Conservation (phyloP, 495 filamentous ascomycete genomes). For the Neurospora pannonica region DNA sequence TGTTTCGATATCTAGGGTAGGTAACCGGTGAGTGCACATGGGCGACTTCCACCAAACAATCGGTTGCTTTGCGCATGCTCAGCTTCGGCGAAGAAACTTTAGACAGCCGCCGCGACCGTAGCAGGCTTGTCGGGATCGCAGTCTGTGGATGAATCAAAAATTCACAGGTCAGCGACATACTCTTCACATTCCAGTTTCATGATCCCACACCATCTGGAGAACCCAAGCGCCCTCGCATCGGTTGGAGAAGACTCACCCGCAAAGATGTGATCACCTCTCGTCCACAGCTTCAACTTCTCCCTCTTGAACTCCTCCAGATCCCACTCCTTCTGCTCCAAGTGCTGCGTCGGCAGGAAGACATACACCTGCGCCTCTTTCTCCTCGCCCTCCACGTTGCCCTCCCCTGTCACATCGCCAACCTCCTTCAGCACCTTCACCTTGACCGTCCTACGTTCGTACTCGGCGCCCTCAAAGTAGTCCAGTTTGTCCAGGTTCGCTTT, state of each 20-base stretch:
- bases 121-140: conserved; percentile 18
- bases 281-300: conserved; percentile 54
- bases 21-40: background rate
- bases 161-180: background rate
- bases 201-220: too few species aligned
- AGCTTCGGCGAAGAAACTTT: background rate
- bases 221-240: too few species aligned
- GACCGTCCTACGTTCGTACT: conserved; percentile 60
- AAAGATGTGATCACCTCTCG: conserved; percentile 31
- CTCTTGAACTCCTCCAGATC: conserved; percentile 65
- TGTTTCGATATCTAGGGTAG: background rate
- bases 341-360: conserved; percentile 46
- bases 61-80: background rate
- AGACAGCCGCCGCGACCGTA: conserved; percentile 4
- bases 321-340: conserved; percentile 67
- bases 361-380: conserved; percentile 67
- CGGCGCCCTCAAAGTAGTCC: conserved; percentile 71
- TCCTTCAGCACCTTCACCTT: conserved; percentile 45
- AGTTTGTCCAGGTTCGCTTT: conserved; percentile 65
- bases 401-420: conserved; percentile 22
- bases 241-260: conserved; percentile 22
- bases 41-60: background rate
- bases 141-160: background rate
- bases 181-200: too few species aligned
- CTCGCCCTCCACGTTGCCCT: conserved; percentile 41